A percentile compares a stretch with the other conserved stretches of the same genome.
Evolutionary conservation across 139 green algal species (phyloP).

Genomic region (Chlorella ohadii): DNA sequence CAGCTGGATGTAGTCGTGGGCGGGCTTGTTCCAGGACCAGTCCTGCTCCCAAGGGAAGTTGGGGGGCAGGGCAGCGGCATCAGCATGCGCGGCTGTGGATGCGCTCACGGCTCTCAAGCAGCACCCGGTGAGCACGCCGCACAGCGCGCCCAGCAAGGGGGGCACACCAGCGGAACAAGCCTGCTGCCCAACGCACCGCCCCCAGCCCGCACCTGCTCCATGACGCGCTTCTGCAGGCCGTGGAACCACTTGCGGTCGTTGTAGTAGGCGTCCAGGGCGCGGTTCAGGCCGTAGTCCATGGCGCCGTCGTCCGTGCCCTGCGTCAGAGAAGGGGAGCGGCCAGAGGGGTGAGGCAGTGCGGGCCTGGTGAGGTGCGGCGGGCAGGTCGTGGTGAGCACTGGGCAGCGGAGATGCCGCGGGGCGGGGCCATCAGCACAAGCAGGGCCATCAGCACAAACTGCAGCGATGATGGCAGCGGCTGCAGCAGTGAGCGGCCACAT

Average conservation of each 20-base stretch:
- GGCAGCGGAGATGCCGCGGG: no score
- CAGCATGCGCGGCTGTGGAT: neutral
- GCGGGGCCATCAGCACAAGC: no score
- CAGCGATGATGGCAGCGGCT: no score
- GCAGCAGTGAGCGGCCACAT: neutral
- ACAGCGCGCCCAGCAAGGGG: neutral
- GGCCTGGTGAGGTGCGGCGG: neutral
- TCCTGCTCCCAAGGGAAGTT: constrained; percentile 64
- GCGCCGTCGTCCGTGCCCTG: constrained; percentile 83
- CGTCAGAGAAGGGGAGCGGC: constrained; percentile 15
- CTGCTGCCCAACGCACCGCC: neutral
- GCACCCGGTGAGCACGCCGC: no score
- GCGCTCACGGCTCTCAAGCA: no score
- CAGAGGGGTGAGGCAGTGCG: neutral
- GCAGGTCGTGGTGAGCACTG: no score
- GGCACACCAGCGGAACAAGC: no score
- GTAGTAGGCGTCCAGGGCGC: constrained; percentile 42
- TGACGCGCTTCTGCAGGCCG: constrained; percentile 59
- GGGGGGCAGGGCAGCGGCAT: neutral
- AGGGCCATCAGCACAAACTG: no score
- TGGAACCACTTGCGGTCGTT: constrained; percentile 61
- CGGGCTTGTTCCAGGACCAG: constrained; percentile 95
- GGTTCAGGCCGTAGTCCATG: constrained; percentile 95
- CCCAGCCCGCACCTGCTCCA: constrained; percentile 44
- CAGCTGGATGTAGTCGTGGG: constrained; percentile 96